Base-by-base conservation (phyloP, 768 basidiomycete genomes). In the Rhizopogon vinicolor region DNA sequence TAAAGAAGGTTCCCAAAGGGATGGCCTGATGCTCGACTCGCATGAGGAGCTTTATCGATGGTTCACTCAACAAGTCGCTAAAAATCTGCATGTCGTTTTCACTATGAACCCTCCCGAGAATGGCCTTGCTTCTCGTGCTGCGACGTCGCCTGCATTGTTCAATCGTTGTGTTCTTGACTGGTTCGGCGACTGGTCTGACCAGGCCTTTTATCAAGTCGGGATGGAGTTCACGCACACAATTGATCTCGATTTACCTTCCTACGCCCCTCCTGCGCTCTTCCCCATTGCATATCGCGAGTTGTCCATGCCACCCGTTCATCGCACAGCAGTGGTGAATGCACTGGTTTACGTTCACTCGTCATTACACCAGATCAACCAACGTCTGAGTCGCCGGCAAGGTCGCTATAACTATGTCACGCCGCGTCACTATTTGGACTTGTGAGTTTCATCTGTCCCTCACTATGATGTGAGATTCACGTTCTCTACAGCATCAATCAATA, bases 171-270 rank as follows among this genome's bases (percentile, higher is more conserved):
- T 99, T 7, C 78, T 99, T 55, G 96, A 99, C 71, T 99, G 97
- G 97, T 98, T 98, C 63, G 97, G 97, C 28, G 95, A 98, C 68
- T 99, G 97, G 97, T 93, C 95, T 14, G 93, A 97, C 63, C 95
- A 98, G 67, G 95, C 97, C 0, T 91, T 98, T 73, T 98, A 90
- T 68, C 97, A 98, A 77, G 97, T 99, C 57, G 97, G 91, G 42
- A 85, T 90, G 79, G 97, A 98, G 72, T 96, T 99, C 72, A 98
- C 96, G 2, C 83, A 91, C 51, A 88, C 90, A 0, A 80, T 99
- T 60, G 97, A 98, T 71, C 81, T 99, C 60, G 97, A 98, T 64
- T 71, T 92, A 39, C 78, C 90, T 5, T 82, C 86, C 1, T 98
- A 95, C 72, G 77, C 71, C 19, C 84, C 93, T 8, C 91, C 94